Base-by-base conservation (phyloP, 805 yeast genomes). In the Yarrowia porcina region DNA sequence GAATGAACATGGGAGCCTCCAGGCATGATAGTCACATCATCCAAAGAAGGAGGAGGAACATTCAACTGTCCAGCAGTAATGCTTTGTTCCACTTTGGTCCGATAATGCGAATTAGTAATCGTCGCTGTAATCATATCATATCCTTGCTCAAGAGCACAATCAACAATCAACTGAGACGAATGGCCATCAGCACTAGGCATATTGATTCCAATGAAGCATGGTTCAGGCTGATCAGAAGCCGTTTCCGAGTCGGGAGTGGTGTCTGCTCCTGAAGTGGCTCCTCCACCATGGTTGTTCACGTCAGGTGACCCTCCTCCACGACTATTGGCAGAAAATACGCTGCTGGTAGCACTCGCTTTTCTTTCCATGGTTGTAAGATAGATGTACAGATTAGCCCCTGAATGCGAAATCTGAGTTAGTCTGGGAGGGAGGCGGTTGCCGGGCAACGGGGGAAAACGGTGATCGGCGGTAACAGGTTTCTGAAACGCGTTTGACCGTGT, bases 41-140 rank as follows among this genome's bases (percentile, higher is more conserved):
- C 71, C 2, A 74, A 66, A 4, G 70, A 68, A 0, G 84, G 83
- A 13, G 71, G 67, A 1, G 81, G 81, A 1, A 79, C 82, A 8
- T 15, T 36, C 44, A 35, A 17, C 42, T 17, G 59, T 9, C 59
- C 59, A 8, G 23, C 18, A 28, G 30, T 5, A 8, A 39, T 56
- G 17, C 39, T 32, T 30, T 56, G 44, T 15, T 56, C 61, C 39
- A 56, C 61, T 27, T 56, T 56, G 10, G 49, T 8, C 2, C 73
- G 66, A 66, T 72, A 74, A 12, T 63, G 70, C 0, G 78, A 69
- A 64, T 84, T 83, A 9, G 89, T 85, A 42, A 85, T 76, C 2
- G 87, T 80, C 5, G 83, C 71, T 2, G 86, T 74, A 1, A 84
- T 77, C 65, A 75, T 76, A 69, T 84, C 86, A 67, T 82, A 85